Evolutionary conservation across 441 rosid species (phyloP).

Genomic region (Aquilaria agallochum): DNA sequence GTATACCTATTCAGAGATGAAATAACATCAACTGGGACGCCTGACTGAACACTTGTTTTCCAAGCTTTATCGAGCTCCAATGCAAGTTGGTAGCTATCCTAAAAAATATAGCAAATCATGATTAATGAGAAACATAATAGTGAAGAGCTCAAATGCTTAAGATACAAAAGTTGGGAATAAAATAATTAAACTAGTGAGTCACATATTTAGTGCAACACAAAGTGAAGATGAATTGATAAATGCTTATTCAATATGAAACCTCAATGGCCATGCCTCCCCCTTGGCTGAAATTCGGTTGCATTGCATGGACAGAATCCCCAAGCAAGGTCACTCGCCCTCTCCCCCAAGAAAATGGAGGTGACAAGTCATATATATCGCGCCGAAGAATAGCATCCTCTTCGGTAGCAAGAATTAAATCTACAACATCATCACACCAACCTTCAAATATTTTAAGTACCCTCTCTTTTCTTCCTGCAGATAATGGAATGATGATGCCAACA

Average conservation of each 20-base stretch:
- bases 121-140: neutral
- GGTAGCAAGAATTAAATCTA: constrained; percentile 63
- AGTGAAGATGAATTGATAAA: neutral
- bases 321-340: constrained; percentile 80
- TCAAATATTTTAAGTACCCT: constrained; percentile 70
- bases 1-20: constrained; percentile 58
- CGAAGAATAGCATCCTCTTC: constrained; percentile 72
- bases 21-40: constrained; percentile 46
- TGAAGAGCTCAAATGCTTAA: too few relatives aligned
- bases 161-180: too few relatives aligned
- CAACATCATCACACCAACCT: constrained; percentile 86
- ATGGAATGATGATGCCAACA: constrained; percentile 1
- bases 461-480: constrained; percentile 60
- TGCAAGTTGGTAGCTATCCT: constrained; percentile 85
- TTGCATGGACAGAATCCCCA: constrained; percentile 85
- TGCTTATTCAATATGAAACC: constrained; percentile 24
- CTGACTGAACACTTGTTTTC: constrained; percentile 47
- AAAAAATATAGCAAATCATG: constrained; percentile 1
- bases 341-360: constrained; percentile 69
- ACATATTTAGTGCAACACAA: neutral
- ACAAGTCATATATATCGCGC: constrained; percentile 75
- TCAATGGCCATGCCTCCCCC: constrained; percentile 97
- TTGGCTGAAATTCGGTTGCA: constrained; percentile 93
- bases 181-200: too few relatives aligned
- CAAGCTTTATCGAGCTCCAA: constrained; percentile 74